Base-by-base conservation (phyloP, 345 rosid species). In the Brassica juncea region DNA sequence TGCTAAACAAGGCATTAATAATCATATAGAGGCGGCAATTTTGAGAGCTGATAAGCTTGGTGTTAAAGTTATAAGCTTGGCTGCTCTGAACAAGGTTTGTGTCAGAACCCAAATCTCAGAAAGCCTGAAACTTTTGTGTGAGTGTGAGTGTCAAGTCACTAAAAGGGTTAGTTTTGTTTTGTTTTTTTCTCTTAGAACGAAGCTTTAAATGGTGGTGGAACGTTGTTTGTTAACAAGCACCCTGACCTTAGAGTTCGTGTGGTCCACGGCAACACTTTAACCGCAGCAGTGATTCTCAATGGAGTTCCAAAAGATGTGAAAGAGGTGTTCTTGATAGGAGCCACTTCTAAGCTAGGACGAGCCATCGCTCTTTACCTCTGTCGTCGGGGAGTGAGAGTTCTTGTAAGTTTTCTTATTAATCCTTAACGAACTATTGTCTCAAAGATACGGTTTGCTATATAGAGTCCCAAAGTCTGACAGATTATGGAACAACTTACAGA, bases 341-440 rank as follows among this genome's bases (percentile, higher is more conserved):
- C 98, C 42, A 96, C 99, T 85, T 96, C 99, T 70, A 96, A 96
- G 85, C 94, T 96, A 8, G 99, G 99, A 49, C 82, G 99, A 85
- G 99, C 98, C 30, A 90, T 96, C 68, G 97, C 98, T 10, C 98
- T 96, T 30, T 89, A 96, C 75, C 99, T 96, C 14, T 92, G 97
- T 84, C 88, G 79, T 35, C 88, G 80, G 76, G 87, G 85, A 85
- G 91, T 93, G 0, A 84, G 95, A 80, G 97, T 96, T 68, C 92
- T 93, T 14, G 99, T 96, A 86, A 87, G 94, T 83, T 9, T 28
- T 67, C 54, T 6, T 47, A 6, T 31, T 27, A 8, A 34, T 55
- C 42, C 25, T 34, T 37, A 9, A 64, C 21, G 12, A 15, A 4
- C 11, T 14, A 19, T 5, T 59, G 28, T 27, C 28, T 27, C 28